Evolutionary conservation across 2,329 filamentous ascomycete species (phyloP).

Genomic region (Lachnum nothofagi): DNA sequence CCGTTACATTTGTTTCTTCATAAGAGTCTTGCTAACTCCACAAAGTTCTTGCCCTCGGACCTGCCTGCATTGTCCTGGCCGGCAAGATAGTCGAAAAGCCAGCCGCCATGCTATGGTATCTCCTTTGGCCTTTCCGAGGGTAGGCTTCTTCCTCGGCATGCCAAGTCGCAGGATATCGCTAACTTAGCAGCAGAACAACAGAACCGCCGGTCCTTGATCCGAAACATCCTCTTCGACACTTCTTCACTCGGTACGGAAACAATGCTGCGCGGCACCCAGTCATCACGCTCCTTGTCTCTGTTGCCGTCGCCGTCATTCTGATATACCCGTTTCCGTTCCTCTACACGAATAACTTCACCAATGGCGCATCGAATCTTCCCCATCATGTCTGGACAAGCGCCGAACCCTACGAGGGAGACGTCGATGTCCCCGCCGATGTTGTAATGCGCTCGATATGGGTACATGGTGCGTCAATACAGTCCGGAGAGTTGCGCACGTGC

Average conservation of each 20-base stretch:
- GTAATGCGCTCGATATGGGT: constrained; percentile 79
- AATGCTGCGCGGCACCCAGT: constrained; percentile 69
- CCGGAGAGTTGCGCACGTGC: neutral
- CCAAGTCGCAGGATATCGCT: constrained; percentile 12
- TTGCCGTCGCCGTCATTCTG: constrained; percentile 62
- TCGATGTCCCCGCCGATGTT: constrained; percentile 57
- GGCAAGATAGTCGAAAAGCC: constrained; percentile 17
- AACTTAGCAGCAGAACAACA: constrained; percentile 53
- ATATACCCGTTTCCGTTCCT: constrained; percentile 73
- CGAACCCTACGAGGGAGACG: constrained; percentile 53
- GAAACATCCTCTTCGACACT: constrained; percentile 59
- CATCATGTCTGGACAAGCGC: constrained; percentile 79
- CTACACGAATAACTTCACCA: constrained; percentile 66
- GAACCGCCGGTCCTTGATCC: constrained; percentile 63
- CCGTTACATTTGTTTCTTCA: neutral
- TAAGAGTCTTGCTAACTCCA: constrained; percentile 13
- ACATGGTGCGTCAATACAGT: constrained; percentile 46
- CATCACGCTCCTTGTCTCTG: constrained; percentile 67
- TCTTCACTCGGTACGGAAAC: constrained; percentile 65
- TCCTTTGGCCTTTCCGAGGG: constrained; percentile 73
- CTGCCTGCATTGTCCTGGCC: constrained; percentile 14
- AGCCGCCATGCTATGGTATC: constrained; percentile 63
- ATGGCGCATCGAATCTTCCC: constrained; percentile 65
- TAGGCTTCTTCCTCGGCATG: constrained; percentile 39
- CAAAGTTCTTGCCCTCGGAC: constrained; percentile 18